These are phyloP conservation scores for Schizopora paradoxa DNA, from an alignment of 1,284 basidiomycete species.

Conservation along the genomic window DNA sequence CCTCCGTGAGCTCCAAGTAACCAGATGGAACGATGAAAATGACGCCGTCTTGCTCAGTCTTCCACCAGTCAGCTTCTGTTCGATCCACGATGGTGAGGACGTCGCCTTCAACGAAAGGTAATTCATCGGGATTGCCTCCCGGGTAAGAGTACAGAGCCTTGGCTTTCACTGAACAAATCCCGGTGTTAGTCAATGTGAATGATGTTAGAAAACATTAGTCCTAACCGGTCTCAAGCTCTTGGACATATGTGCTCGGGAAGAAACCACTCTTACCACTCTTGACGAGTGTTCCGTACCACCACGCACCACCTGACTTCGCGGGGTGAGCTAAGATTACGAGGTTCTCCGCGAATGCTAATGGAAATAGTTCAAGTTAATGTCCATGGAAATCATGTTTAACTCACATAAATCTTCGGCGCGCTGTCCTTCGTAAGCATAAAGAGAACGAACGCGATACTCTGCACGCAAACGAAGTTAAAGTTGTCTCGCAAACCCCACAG, in stretches of 20 bases:
- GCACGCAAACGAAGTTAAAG: conserved; percentile 13
- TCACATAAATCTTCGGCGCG: conserved; percentile 82
- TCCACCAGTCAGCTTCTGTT: conserved; percentile 88
- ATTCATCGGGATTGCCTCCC: conserved; percentile 68
- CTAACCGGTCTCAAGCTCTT: conserved; percentile 65
- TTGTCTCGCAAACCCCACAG: conserved; percentile 2
- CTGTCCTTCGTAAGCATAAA: conserved; percentile 82
- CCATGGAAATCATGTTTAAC: conserved; percentile 24
- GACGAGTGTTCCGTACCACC: conserved; percentile 88
- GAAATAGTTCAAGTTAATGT: conserved; percentile 11
- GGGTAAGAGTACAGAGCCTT: conserved; percentile 78
- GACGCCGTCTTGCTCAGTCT: conserved; percentile 76
- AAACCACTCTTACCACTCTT: conserved; percentile 72
- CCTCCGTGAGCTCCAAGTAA: conserved; percentile 79
- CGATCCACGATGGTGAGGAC: conserved; percentile 72
- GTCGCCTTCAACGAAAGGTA: conserved; percentile 79
- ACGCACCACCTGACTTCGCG: conserved; percentile 78
- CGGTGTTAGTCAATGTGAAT: conserved; percentile 4
- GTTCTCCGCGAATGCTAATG: conserved; percentile 78
- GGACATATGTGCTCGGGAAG: conserved; percentile 89
- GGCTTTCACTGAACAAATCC: conserved; percentile 45
- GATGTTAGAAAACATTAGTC: conserved; percentile 24
- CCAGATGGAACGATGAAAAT: conserved; percentile 87
- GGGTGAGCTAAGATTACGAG: conserved; percentile 77
- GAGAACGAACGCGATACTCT: conserved; percentile 72